Percentiles rank a stretch among this genome's conserved stretches.
These are phyloP conservation scores for Camellia granthamiana DNA, from an alignment of 148 eudicot genomes.

Conservation along the genomic window DNA sequence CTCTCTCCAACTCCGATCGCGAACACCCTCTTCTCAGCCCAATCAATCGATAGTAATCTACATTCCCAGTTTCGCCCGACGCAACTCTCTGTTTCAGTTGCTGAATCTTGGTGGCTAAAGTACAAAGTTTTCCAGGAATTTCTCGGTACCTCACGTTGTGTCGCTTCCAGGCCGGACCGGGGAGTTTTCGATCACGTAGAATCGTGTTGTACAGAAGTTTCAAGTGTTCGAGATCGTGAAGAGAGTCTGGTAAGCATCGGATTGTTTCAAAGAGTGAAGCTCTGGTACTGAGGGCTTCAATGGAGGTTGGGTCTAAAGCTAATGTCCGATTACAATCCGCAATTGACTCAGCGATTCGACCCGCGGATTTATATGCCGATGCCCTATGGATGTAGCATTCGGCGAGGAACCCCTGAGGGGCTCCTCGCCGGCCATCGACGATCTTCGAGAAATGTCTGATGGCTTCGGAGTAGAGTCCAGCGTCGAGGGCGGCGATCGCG, in stretches of 20 bases:
- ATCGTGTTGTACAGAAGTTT: conserved; percentile 74
- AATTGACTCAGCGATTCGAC: conserved; percentile 67
- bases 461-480: conserved; percentile 78
- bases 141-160: conserved; percentile 62
- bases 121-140: conserved; percentile 65
- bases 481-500: conserved; percentile 80
- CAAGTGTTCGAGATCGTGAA: conserved; percentile 91
- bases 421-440: conserved; percentile 79
- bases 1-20: conserved; percentile 81
- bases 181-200: conserved; percentile 67
- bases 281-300: conserved; percentile 57
- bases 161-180: conserved; percentile 85
- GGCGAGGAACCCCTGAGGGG: conserved; percentile 82
- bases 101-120: conserved; percentile 55
- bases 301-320: conserved; percentile 68
- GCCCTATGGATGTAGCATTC: conserved; percentile 89
- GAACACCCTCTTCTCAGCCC: conserved; percentile 86
- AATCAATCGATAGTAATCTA: conserved; percentile 73
- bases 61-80: conserved; percentile 68
- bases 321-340: conserved; percentile 81
- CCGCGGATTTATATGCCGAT: conserved; percentile 57
- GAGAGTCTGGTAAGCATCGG: conserved; percentile 78
- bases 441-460: conserved; percentile 91
- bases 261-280: conserved; percentile 70
- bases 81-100: conserved; percentile 75